Base-by-base conservation (phyloP, 1,284 basidiomycete genomes). In the Mycosarcoma mackinlayi region DNA sequence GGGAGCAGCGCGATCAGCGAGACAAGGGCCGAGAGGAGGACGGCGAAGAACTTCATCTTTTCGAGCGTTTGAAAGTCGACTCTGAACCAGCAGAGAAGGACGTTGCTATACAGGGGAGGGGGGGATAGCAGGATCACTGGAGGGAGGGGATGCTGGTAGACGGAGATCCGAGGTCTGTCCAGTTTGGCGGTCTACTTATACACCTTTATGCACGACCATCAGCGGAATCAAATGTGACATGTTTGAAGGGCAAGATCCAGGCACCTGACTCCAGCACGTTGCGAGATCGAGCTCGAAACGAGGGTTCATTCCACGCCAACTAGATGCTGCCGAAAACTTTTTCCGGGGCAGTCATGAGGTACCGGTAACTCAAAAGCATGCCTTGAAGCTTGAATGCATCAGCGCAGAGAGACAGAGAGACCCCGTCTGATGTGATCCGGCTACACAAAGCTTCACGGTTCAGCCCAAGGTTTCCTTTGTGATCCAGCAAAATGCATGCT, bases 31-130 rank as follows among this genome's bases (percentile, higher is more conserved):
- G 49, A 47, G 35, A 64, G 53, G 49, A 55, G 55, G 28, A 56
- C 60, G 1, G 42, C 37, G 38, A 63, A 49, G 41, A 61, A 53
- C 61, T 75, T 75, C 72, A 75, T 75, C 18, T 30, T 59, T 21
- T 34, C 38, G 3, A 8, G 6, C 25, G 30, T 40, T 53, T 52
- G 57, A 18, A 39, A 31, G 42, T 51, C 44, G 49, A 56, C 66
- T 53, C 54, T 53, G 54, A 38, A 6, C 54, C 61, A 53, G 61
- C 61, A 64, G 49, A 64, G 45, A 21, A 2, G 37, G 9, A 8
- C 8, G 33, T 35, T 9, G 16, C 10, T 9, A n/a, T 34, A 27
- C 33, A 18, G 46, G 21, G 14, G 28, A 23, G n/a, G 6, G n/a
- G 50, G 14, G 27, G 16, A 23, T n/a, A 35, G 13, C 5, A 21